A percentile compares a stretch with the other conserved stretches of the same genome.
phyloP scores from a whole-genome alignment of 192 early-diverging fungal genomes.

The Mortierella antarctica region DNA sequence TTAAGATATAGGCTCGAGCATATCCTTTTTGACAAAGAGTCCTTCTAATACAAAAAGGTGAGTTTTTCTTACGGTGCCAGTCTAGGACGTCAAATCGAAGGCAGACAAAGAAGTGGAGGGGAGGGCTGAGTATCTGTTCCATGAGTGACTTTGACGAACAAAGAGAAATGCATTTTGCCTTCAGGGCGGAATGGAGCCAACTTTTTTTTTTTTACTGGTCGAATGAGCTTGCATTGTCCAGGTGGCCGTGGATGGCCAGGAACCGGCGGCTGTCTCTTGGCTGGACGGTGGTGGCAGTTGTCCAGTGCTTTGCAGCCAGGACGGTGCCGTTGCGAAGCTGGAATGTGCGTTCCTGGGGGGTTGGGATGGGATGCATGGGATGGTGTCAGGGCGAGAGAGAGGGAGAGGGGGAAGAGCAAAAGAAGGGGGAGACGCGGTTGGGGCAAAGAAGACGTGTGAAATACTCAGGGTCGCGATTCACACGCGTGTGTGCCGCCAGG shows the following conservation, averaged over 20 bases:
- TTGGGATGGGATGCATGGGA: not conserved
- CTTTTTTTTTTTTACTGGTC: conserved; percentile 9
- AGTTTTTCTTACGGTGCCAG: not conserved
- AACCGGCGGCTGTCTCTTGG: conserved; percentile 15
- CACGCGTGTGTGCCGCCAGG: too few species aligned
- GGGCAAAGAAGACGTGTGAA: too few species aligned
- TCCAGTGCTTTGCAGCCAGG: conserved; percentile 22
- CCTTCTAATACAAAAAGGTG: not conserved
- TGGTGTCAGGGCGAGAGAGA: not conserved
- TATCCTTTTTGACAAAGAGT: not conserved
- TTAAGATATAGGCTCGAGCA: too few species aligned
- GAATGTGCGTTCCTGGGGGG: conserved; percentile 21
- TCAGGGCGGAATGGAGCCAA: not conserved
- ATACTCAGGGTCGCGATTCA: too few species aligned
- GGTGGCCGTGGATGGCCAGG: conserved; percentile 21
- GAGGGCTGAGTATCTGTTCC: not conserved
- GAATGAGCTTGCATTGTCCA: conserved; percentile 26
- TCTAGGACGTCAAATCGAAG: not conserved
- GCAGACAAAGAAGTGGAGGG: not conserved
- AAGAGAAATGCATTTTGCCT: too few species aligned
- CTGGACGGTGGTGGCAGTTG: not conserved
- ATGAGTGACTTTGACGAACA: too few species aligned
- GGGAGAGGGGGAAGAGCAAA: not conserved
- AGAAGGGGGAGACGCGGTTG: not conserved
- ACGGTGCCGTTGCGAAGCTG: conserved; percentile 24